Evolutionary conservation across 2,329 filamentous ascomycete genomes (phyloP), one percentile per base, ranked within the genome.

Genomic region (Cladosporium sp.): DNA sequence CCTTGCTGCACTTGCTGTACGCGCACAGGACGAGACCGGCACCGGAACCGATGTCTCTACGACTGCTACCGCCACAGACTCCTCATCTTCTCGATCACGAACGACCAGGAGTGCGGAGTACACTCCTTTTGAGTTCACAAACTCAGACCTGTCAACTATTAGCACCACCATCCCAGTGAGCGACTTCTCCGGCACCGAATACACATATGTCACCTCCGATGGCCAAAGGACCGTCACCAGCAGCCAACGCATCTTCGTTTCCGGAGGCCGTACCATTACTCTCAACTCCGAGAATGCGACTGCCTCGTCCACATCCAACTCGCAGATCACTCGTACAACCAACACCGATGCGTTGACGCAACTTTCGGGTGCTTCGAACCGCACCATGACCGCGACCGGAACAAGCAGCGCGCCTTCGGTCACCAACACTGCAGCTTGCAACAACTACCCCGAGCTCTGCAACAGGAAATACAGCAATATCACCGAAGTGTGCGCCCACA

Each of bases 371-470:
- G 34, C 12, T 9, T 50, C 47, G 13, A 55, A 55, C 52, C 63
- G 60, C 25, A 65, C 62, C 25, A 53, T 55, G 48, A 69, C 65
- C 40, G 62, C 59, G 15, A 73, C 59, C 24, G 66, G 67, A 2
- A 66, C 66, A 12, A 68, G 57, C 49, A 61, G 64, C 35, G 57
- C 66, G 17, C 62, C 69, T 5, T 34, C 50, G 51, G 79, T 86
- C 1, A 83, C 81, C 45, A 93, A 92, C 71, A 92, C 88, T 0
- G 84, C 85, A 59, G 85, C 89, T 4, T 95, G 90, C 78, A 95
- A 95, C 73, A 85, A 85, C 70, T 70, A 66, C 48, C 66, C 87
- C 22, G 89, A 93, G 72, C 85, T 94, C 66, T 95, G 90, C 76
- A 75, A 74, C 5, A 83, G 89, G 59, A 86, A 84, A 65, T 95